Evolutionary conservation across 306 rosid genomes (phyloP), one percentile per base, ranked within the genome.

Genomic region (Cucumis hystrix): DNA sequence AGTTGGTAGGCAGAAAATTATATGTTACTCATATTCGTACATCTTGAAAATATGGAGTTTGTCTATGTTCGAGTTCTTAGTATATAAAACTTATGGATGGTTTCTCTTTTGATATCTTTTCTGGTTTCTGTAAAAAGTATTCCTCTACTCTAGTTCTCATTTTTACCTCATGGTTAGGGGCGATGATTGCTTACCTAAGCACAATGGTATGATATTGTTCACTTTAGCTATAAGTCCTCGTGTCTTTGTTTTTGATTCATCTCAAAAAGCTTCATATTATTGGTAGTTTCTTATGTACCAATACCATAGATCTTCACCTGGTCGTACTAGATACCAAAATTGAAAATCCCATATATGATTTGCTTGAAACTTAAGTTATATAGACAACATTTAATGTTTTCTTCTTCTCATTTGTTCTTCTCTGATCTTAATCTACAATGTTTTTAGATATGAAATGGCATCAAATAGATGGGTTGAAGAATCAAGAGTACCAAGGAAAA

Each of bases 401-500:
- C 41, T 62, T 63, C 75, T 45, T 43, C 10, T 47, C 11, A 41
- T 68, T 20, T 68, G 56, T 43, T 47, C 37, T 43, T 45, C 25
- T 15, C 58, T 70, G n/a, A 14, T 70, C 49, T 75, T 35, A 52
- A 75, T 75, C 51, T 55, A 18, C 55, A 55, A 75, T 76, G 17
- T 76, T 78, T 47, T 84, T 90, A 95, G 98, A 78, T 95, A 88
- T 57, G 92, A 87, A 40, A 83, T 92, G 87, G 81, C 86, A 74
- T 89, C 84, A 60, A 95, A 90, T 78, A 85, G 79, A 6, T 95
- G 97, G 98, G 39, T 71, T 35, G 85, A 80, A 33, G 98, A 92
- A 78, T 65, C 96, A 1, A 86, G 76, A 37, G 86, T 92, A 56
- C 98, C 98, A 58, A 86, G 85, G 73, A 85, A 84, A 60, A 82